Conservation (phyloP, 1,139 yeast species). For the Yamadazyma mexicana region DNA sequence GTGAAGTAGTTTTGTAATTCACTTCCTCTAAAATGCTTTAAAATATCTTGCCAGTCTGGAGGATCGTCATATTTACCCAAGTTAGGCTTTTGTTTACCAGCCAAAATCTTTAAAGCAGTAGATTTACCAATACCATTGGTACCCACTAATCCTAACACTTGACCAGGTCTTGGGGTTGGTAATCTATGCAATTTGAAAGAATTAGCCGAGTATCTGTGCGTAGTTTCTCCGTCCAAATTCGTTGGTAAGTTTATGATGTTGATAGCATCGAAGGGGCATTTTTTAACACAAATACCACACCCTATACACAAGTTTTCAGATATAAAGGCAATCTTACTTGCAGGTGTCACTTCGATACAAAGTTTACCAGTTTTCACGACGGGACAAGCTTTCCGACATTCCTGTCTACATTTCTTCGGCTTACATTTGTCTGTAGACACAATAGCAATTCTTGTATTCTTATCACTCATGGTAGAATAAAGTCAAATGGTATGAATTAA, state of each 20-base stretch:
- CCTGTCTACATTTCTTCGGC: slow-evolving; percentile 98
- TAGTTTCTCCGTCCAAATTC: slow-evolving; percentile 85
- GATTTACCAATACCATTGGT: slow-evolving; percentile 99
- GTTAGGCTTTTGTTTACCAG: slow-evolving; percentile 98
- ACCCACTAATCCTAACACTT: slow-evolving; percentile 95
- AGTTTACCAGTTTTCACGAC: slow-evolving; percentile 96
- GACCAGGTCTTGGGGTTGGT: slow-evolving; percentile 99
- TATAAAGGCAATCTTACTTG: slow-evolving; percentile 88
- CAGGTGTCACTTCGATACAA: slow-evolving; percentile 94
- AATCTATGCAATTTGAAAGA: slow-evolving; percentile 95
- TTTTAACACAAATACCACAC: slow-evolving; percentile 98
- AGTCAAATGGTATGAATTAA: background rate
- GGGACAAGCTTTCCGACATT: slow-evolving; percentile 95
- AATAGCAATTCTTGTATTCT: slow-evolving; percentile 87
- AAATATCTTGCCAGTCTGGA: slow-evolving; percentile 95
- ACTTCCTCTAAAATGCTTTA: slow-evolving; percentile 90
- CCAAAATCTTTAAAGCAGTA: slow-evolving; percentile 94
- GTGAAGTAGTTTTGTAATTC: slow-evolving; percentile 96
- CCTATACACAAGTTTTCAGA: slow-evolving; percentile 97
- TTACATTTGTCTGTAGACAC: slow-evolving; percentile 92
- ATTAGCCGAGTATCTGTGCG: slow-evolving; percentile 97
- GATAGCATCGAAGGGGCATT: slow-evolving; percentile 97
- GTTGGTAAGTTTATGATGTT: slow-evolving; percentile 95
- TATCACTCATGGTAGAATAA: slow-evolving; percentile 29
- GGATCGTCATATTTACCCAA: slow-evolving; percentile 92